These are phyloP conservation scores for Phytophthora sp. DNA, from an alignment of 352 stramenopile genomes.

Conservation along the genomic window DNA sequence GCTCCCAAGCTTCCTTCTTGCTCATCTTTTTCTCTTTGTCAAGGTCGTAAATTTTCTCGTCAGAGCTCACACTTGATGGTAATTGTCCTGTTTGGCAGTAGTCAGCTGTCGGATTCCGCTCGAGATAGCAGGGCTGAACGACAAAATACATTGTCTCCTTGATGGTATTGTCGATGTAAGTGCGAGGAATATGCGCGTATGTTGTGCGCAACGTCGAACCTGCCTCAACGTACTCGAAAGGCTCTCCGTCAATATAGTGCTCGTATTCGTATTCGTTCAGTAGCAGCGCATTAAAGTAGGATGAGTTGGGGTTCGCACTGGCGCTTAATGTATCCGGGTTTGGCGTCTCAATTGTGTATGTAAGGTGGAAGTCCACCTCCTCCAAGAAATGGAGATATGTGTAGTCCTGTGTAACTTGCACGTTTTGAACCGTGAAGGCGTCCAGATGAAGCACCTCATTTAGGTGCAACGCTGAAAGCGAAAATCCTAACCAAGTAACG, in stretches of 20 bases:
- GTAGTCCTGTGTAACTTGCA: slow-evolving; percentile 56
- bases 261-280: slow-evolving; percentile 62
- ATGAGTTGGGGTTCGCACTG: slow-evolving; percentile 21
- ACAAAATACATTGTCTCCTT: slow-evolving; percentile 68
- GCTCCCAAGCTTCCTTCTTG: slow-evolving; percentile 9
- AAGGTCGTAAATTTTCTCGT: slow-evolving; percentile 55
- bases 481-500: slow-evolving; percentile 30
- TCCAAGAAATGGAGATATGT: slow-evolving; percentile 62
- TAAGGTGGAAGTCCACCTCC: slow-evolving; percentile 61
- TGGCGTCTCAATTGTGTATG: slow-evolving; percentile 49
- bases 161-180: slow-evolving; percentile 51
- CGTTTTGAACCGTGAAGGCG: slow-evolving; percentile 56
- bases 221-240: slow-evolving; percentile 48
- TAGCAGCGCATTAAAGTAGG: slow-evolving; percentile 62
- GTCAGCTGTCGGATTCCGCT: slow-evolving; percentile 37
- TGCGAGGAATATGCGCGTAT: slow-evolving; percentile 50
- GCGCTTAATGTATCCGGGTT: slow-evolving; percentile 19
- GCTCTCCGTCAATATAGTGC: slow-evolving; percentile 56
- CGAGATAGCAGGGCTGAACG: slow-evolving; percentile 56
- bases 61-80: slow-evolving; percentile 38
- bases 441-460: slow-evolving; percentile 74
- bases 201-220: slow-evolving; percentile 56
- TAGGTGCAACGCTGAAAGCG: slow-evolving; percentile 34
- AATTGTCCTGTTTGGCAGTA: slow-evolving; percentile 48
- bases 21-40: slow-evolving; percentile 28